phyloP scores from a whole-genome alignment of 371 early-diverging fungal genomes.

The Syncephalastrum contaminatum region DNA sequence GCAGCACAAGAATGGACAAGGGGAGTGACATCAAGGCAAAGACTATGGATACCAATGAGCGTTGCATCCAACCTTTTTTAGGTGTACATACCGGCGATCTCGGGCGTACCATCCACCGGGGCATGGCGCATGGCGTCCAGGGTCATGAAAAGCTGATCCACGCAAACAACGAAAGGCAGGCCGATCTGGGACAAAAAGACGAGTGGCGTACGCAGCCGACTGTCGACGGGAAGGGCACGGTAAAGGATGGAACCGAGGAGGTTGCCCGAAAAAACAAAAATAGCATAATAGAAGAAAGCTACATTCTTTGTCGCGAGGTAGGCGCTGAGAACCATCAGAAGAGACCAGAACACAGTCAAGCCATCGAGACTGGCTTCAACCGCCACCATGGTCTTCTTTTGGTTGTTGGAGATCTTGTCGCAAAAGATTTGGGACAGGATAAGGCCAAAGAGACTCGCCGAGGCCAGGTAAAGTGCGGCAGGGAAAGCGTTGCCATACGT shows the following conservation, averaged over 20 bases:
- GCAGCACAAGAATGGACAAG: constrained; percentile 22
- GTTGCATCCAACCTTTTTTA: neutral
- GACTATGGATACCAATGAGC: constrained; percentile 31
- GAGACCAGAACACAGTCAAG: constrained; percentile 51
- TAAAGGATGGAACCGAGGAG: constrained; percentile 31
- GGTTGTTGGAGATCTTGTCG: constrained; percentile 22
- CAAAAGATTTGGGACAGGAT: constrained; percentile 25
- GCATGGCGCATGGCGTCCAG: constrained; percentile 58
- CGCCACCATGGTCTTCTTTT: constrained; percentile 4
- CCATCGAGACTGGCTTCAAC: constrained; percentile 32
- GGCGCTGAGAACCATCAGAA: constrained; percentile 30
- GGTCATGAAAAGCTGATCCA: constrained; percentile 42
- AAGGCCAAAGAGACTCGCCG: constrained; percentile 18
- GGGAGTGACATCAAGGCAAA: constrained; percentile 32
- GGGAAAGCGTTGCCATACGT: constrained; percentile 42
- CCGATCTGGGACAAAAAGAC: constrained; percentile 36
- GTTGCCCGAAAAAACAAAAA: constrained; percentile 39
- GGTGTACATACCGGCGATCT: constrained; percentile 44
- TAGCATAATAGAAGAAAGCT: constrained; percentile 43
- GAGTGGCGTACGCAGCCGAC: constrained; percentile 28
- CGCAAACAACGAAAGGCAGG: constrained; percentile 43
- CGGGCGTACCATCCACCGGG: constrained; percentile 60
- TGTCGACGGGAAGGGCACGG: constrained; percentile 23
- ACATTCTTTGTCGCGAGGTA: constrained; percentile 27
- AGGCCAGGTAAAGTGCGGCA: constrained; percentile 13